phyloP scores from a whole-genome alignment of 352 stramenopile species.

The Globisporangium heterothallicum region DNA sequence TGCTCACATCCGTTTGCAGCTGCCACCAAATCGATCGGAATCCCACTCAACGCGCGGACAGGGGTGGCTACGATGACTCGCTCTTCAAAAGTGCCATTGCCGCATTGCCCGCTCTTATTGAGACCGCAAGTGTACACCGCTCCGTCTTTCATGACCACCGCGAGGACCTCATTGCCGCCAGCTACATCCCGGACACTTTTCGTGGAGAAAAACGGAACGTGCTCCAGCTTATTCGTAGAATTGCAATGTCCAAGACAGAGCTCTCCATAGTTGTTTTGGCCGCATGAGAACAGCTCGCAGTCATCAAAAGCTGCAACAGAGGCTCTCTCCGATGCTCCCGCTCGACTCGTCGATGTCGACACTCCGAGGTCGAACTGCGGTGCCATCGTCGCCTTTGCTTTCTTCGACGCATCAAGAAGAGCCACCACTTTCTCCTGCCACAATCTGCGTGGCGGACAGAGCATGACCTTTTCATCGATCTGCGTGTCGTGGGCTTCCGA shows the following conservation, averaged over 20 bases:
- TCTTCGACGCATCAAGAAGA: conserved; percentile 31
- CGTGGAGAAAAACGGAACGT: conserved; percentile 78
- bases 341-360: not conserved
- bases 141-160: conserved; percentile 82
- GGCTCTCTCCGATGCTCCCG: conserved; percentile 7
- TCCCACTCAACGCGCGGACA: conserved; percentile 58
- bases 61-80: conserved; percentile 70
- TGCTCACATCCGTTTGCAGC: conserved; percentile 84
- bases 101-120: conserved; percentile 87
- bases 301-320: conserved; percentile 53
- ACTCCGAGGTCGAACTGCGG: not conserved
- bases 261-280: conserved; percentile 88
- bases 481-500: conserved; percentile 24
- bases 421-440: conserved; percentile 48
- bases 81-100: conserved; percentile 85
- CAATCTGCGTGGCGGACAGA: conserved; percentile 47
- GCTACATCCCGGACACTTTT: conserved; percentile 68
- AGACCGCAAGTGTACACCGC: conserved; percentile 75
- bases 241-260: conserved; percentile 84
- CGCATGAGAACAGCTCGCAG: conserved; percentile 83
- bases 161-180: conserved; percentile 82
- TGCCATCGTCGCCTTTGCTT: conserved; percentile 16
- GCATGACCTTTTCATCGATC: conserved; percentile 22
- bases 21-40: conserved; percentile 64
- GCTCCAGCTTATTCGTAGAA: conserved; percentile 81